These are phyloP conservation scores for Apiospora saccharicola DNA, from an alignment of 2,329 filamentous ascomycete species.

Conservation along the genomic window DNA sequence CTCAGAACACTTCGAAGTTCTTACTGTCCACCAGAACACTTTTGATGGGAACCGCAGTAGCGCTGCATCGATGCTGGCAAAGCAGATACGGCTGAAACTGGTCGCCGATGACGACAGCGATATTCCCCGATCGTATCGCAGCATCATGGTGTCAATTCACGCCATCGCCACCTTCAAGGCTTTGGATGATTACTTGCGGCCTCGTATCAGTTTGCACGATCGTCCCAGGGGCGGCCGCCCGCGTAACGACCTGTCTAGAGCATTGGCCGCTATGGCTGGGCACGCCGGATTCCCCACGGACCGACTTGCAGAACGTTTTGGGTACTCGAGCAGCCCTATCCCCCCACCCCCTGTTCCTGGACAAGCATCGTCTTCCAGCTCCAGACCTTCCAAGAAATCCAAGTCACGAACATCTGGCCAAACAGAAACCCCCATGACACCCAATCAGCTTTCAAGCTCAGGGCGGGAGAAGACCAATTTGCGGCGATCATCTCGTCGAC, in stretches of 20 bases:
- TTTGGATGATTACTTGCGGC: conserved; percentile 92
- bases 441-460: conserved; percentile 55
- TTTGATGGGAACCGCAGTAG: conserved; percentile 91
- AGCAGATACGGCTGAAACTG: conserved; percentile 89
- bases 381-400: conserved; percentile 53
- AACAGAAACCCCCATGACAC: conserved; percentile 50
- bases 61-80: conserved; percentile 93
- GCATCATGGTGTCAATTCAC: conserved; percentile 98
- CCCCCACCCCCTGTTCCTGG: conserved; percentile 46
- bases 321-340: conserved; percentile 46
- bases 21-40: conserved; percentile 92
- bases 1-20: conserved; percentile 96
- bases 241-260: conserved; percentile 68
- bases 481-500: conserved; percentile 70
- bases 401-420: conserved; percentile 54
- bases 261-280: conserved; percentile 80
- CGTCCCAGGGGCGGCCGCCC: conserved; percentile 70
- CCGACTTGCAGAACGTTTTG: conserved; percentile 55
- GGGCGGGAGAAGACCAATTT: conserved; percentile 65
- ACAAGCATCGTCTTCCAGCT: conserved; percentile 53
- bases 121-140: conserved; percentile 85
- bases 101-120: conserved; percentile 90
- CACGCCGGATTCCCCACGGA: conserved; percentile 67
- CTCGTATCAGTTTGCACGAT: conserved; percentile 83
- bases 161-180: conserved; percentile 98